Base-by-base conservation (phyloP, 345 rosid genomes). In the Orychophragmus violaceus region DNA sequence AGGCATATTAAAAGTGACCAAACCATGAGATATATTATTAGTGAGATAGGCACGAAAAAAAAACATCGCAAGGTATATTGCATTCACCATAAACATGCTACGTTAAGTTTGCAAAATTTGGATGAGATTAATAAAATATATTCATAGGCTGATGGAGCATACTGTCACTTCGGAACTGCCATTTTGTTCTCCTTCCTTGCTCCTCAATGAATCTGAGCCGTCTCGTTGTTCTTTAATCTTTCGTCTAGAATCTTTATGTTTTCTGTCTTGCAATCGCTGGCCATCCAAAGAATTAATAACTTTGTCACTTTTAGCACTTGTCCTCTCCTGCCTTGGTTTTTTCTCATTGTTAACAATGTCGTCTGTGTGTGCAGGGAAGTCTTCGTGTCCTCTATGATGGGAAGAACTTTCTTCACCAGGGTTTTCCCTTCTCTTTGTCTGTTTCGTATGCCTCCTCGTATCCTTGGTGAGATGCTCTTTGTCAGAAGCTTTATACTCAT, bases 151-250 rank as follows among this genome's bases (percentile, higher is more conserved):
- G 12, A 60, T 72, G 62, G 69, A 74, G 81, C 89, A 80, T 90
- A 94, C 99, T 89, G 75, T 82, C 74, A 86, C 82, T 72, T 79
- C 76, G 60, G 67, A 57, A 62, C 59, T 83, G 78, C 83, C 85
- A 80, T 79, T 80, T 77, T 75, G 85, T 74, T 83, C 95, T 49
- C 81, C 94, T 78, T 79, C 85, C 76, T 74, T 82, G 82, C 82
- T 84, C 85, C 74, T 87, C 60, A 85, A 69, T 52, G 84, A 48
- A 22, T 85, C 61, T 68, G 75, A 58, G 59, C 67, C 77, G 66
- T 88, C 87, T 74, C 82, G 88, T 53, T 87, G 75, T 60, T 87
- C 97, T 81, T 82, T 87, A 56, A 16, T 81, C 80, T 83, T 90
- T 78, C 84, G 79, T 25, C 69, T 70, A 76, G 69, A 78, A 72